Conservation (phyloP, 371 early-diverging fungal genomes). For the Smittium culicis region DNA sequence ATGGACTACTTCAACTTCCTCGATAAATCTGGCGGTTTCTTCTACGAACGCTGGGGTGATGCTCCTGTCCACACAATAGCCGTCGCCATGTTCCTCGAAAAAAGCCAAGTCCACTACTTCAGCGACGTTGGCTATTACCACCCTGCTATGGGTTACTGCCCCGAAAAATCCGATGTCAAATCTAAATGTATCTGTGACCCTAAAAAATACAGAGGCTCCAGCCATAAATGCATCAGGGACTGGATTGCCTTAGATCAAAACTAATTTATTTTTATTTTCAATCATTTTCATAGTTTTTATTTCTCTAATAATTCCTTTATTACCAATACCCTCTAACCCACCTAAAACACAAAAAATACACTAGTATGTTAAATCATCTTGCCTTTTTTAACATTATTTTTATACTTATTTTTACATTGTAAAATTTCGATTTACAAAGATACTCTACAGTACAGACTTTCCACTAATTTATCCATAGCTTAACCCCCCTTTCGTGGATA, state of each 20-base stretch:
- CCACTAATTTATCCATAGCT: no score
- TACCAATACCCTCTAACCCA: no score
- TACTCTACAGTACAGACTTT: no score
- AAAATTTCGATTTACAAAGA: no score
- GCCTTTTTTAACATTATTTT: no score
- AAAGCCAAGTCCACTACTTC: conserved; percentile 73
- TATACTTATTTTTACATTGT: no score
- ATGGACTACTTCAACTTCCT: conserved; percentile 45
- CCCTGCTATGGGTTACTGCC: conserved; percentile 16
- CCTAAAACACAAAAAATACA: no score
- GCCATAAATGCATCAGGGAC: neutral
- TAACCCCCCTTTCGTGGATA: no score
- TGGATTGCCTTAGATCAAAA: neutral
- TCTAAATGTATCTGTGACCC: conserved; percentile 12
- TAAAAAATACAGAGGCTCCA: neutral
- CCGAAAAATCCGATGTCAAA: conserved; percentile 6
- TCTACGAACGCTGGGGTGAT: conserved; percentile 58
- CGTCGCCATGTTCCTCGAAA: conserved; percentile 60
- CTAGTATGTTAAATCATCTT: no score
- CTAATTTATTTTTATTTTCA: no score
- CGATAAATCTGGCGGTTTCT: conserved; percentile 49
- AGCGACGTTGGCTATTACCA: conserved; percentile 69
- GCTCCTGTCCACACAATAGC: conserved; percentile 79
- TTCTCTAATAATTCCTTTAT: no score
- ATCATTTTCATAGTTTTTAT: no score